Evolutionary conservation across 169 alveolate genomes (phyloP).

Genomic region (Plasmodium inui): DNA sequence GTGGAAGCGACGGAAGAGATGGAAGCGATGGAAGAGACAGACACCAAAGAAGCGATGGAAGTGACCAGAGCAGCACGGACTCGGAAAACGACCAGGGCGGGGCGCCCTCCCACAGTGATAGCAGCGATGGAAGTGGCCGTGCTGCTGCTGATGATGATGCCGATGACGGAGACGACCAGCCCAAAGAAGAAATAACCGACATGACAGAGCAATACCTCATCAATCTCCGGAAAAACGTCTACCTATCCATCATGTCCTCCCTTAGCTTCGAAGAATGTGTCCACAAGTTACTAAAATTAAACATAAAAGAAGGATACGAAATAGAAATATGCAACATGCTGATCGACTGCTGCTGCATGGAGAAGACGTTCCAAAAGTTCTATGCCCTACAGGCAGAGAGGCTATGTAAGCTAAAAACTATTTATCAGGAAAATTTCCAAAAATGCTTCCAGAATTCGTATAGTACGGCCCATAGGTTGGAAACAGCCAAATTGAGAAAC

Average conservation of each 20-base stretch:
- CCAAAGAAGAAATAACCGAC: slow-evolving; percentile 85
- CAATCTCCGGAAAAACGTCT: slow-evolving; percentile 95
- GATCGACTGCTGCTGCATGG: slow-evolving; percentile 99
- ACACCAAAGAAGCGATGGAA: neutral
- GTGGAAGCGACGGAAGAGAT: slow-evolving; percentile 75
- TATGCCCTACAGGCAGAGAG: slow-evolving; percentile 97
- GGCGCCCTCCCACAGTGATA: slow-evolving; percentile 79
- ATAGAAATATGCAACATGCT: slow-evolving; percentile 96
- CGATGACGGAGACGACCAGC: slow-evolving; percentile 81
- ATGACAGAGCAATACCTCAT: slow-evolving; percentile 96
- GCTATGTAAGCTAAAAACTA: slow-evolving; percentile 93
- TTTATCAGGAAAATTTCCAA: slow-evolving; percentile 93
- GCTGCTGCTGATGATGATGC: slow-evolving; percentile 85
- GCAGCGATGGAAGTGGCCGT: slow-evolving; percentile 87
- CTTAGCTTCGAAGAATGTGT: slow-evolving; percentile 98
- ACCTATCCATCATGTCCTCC: slow-evolving; percentile 97
- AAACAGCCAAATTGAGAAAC: slow-evolving; percentile 97
- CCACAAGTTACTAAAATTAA: slow-evolving; percentile 96
- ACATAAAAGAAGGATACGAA: slow-evolving; percentile 94
- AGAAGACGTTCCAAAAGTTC: slow-evolving; percentile 96
- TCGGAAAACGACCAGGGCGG: slow-evolving; percentile 72
- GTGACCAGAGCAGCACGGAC: slow-evolving; percentile 72
- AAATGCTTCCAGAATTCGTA: slow-evolving; percentile 89
- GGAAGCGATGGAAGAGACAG: neutral
- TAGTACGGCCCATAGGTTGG: slow-evolving; percentile 94